A percentile compares a stretch with the other conserved stretches of the same genome.
These are phyloP conservation scores for Pythium rhizo-oryzae DNA, from an alignment of 352 stramenopile genomes.

Conservation along the genomic window DNA sequence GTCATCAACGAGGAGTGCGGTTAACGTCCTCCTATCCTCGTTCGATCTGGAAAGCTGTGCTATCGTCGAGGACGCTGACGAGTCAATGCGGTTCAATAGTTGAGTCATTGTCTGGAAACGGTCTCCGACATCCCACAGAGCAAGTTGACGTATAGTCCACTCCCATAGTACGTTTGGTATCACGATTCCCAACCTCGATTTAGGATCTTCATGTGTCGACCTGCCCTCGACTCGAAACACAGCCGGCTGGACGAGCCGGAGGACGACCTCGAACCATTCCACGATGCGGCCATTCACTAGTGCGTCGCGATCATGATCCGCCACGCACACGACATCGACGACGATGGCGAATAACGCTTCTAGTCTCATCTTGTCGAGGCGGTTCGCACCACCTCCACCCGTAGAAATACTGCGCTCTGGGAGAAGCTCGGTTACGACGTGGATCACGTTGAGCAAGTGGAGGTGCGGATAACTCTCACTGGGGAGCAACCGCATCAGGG, in stretches of 20 bases:
- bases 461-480: conserved; percentile 48
- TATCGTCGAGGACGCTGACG: background rate
- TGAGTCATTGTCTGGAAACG: background rate
- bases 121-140: background rate
- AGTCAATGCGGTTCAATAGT: conserved; percentile 9
- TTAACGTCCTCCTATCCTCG: background rate
- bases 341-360: conserved; percentile 39
- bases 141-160: conserved; percentile 11
- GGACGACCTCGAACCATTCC: conserved; percentile 4
- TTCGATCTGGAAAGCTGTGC: background rate
- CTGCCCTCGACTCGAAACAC: conserved; percentile 12
- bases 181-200: background rate
- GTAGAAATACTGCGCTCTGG: conserved; percentile 26
- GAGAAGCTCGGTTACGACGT: conserved; percentile 25
- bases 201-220: background rate
- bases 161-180: conserved; percentile 8
- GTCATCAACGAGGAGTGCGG: background rate
- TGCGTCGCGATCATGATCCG: background rate
- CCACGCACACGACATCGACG: conserved; percentile 36
- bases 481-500: conserved; percentile 51
- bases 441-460: conserved; percentile 65
- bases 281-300: conserved; percentile 6
- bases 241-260: background rate
- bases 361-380: conserved; percentile 47
- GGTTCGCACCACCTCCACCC: background rate